Conservation (phyloP, 2,329 filamentous ascomycete species). For the Orbilia brochopaga region DNA sequence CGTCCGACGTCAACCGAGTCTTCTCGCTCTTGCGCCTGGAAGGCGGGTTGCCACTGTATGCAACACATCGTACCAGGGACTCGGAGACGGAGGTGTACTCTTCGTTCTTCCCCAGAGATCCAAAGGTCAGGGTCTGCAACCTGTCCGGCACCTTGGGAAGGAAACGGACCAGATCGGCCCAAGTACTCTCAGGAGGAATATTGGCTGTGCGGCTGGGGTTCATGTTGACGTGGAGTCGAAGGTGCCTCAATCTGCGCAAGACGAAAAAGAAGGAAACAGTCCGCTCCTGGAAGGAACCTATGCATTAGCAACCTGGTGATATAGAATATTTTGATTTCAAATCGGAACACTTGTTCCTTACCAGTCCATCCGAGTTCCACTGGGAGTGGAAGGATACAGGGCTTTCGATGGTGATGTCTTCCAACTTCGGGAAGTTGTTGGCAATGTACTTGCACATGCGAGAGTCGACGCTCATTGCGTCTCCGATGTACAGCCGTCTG, state of each 20-base stretch:
- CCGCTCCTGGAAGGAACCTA: constrained; percentile 35
- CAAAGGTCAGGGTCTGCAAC: constrained; percentile 45
- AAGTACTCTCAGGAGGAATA: constrained; percentile 48
- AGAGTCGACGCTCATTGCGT: constrained; percentile 49
- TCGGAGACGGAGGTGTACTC: constrained; percentile 47
- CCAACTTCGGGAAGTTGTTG: constrained; percentile 42
- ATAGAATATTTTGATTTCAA: constrained; percentile 15
- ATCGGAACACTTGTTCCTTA: constrained; percentile 30
- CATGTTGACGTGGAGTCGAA: constrained; percentile 50
- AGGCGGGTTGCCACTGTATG: constrained; percentile 38
- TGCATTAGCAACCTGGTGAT: constrained; percentile 29
- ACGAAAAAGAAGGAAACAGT: constrained; percentile 50
- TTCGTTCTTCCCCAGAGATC: constrained; percentile 49
- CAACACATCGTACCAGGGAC: constrained; percentile 48
- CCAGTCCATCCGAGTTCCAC: constrained; percentile 49
- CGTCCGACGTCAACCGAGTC: constrained; percentile 32
- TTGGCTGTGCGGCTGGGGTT: constrained; percentile 50
- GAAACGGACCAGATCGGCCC: constrained; percentile 44
- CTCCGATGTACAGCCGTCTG: constrained; percentile 35
- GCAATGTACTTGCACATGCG: constrained; percentile 50
- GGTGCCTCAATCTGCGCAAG: constrained; percentile 48
- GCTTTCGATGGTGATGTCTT: constrained; percentile 49
- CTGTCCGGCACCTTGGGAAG: constrained; percentile 46
- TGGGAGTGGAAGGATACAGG: constrained; percentile 50
- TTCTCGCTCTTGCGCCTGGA: constrained; percentile 46